phyloP scores from a whole-genome alignment of 2,329 filamentous ascomycete genomes.

The Pseudocercospora fijiensis region DNA sequence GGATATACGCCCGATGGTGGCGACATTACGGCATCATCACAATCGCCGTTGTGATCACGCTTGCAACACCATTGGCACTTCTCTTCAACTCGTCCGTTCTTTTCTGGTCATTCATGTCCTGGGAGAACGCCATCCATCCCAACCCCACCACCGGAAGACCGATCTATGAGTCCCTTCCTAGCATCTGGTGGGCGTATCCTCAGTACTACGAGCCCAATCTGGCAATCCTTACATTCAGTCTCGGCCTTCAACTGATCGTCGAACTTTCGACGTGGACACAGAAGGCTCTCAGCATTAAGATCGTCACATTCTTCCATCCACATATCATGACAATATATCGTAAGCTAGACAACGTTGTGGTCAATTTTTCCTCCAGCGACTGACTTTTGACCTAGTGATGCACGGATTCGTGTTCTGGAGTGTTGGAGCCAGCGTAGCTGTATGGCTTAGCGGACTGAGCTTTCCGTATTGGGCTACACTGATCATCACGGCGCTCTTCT shows the following conservation, averaged over 20 bases:
- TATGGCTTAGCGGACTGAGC: conserved; percentile 36
- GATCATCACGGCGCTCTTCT: conserved; percentile 40
- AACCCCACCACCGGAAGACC: conserved; percentile 45
- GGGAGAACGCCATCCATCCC: conserved; percentile 48
- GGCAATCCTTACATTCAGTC: conserved; percentile 45
- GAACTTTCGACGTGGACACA: conserved; percentile 43
- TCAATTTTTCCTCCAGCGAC: background rate
- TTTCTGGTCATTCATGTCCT: conserved; percentile 41
- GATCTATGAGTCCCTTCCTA: conserved; percentile 44
- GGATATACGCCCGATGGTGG: conserved; percentile 38
- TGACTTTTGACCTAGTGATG: conserved; percentile 35
- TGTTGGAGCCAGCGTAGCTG: conserved; percentile 41
- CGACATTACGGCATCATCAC: conserved; percentile 42
- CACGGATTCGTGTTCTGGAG: conserved; percentile 51
- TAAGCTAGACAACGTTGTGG: conserved; percentile 24
- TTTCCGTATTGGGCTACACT: conserved; percentile 40
- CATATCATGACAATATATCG: conserved; percentile 52
- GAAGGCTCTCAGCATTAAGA: conserved; percentile 43
- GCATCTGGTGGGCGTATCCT: conserved; percentile 49
- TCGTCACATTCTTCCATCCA: conserved; percentile 47
- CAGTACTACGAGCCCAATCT: conserved; percentile 47
- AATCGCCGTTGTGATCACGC: conserved; percentile 39
- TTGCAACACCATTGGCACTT: conserved; percentile 41
- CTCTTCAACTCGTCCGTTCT: conserved; percentile 40
- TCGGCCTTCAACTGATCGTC: conserved; percentile 39